A percentile compares a stretch with the other conserved stretches of the same genome.
Evolutionary conservation across 2,329 filamentous ascomycete species (phyloP).

Genomic region (Colletotrichum orbiculare): DNA sequence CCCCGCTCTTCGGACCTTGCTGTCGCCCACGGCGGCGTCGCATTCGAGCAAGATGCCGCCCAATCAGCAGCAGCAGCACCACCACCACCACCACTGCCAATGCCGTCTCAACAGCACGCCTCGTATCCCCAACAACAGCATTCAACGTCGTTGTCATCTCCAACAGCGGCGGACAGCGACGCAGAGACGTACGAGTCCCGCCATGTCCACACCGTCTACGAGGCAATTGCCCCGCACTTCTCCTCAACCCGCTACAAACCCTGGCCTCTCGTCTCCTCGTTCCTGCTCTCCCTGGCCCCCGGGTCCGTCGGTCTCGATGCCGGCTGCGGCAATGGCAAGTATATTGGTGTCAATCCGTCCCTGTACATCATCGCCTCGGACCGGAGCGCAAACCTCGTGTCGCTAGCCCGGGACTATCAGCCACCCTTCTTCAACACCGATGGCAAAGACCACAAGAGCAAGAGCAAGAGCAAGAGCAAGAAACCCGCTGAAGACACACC

Average conservation of each 20-base stretch:
- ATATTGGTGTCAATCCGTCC: constrained; percentile 80
- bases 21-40: neutral
- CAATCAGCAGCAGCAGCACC: neutral
- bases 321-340: constrained; percentile 98
- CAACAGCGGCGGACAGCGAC: constrained; percentile 3
- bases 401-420: constrained; percentile 54
- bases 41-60: neutral
- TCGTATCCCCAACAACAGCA: constrained; percentile 6
- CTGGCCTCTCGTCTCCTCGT: constrained; percentile 90
- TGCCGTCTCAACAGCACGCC: neutral
- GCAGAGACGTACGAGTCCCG: constrained; percentile 79
- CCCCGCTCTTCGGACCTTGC: constrained; percentile 16
- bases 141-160: neutral
- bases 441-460: constrained; percentile 19
- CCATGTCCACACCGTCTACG: constrained; percentile 94
- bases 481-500: neutral
- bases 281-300: constrained; percentile 72
- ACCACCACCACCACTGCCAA: neutral
- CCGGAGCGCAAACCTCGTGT: constrained; percentile 71
- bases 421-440: constrained; percentile 29
- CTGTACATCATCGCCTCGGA: constrained; percentile 89
- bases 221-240: constrained; percentile 86
- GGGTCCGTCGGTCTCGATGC: constrained; percentile 89
- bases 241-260: constrained; percentile 84
- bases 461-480: constrained; percentile 33